phyloP scores from a whole-genome alignment of 192 early-diverging fungal genomes.

The Coemansia nantahalensis region DNA sequence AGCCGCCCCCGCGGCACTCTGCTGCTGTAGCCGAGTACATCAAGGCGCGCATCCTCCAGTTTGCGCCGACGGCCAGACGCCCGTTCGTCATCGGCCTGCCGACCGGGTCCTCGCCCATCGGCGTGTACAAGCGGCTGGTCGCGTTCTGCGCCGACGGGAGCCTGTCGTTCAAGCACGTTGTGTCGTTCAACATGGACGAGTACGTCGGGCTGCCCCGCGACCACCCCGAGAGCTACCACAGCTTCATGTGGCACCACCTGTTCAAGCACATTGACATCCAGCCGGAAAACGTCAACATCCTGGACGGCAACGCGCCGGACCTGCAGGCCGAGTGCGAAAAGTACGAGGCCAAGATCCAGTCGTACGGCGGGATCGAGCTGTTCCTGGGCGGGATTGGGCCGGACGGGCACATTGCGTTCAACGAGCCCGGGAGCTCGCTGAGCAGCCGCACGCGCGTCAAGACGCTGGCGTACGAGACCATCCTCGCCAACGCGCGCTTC shows the following conservation, averaged over 20 bases:
- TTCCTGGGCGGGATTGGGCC: conserved; percentile 89
- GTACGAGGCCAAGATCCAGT: conserved; percentile 78
- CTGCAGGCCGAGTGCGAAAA: conserved; percentile 75
- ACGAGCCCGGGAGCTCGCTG: conserved; percentile 84
- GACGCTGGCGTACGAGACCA: conserved; percentile 86
- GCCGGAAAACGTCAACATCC: conserved; percentile 80
- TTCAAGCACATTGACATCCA: conserved; percentile 86
- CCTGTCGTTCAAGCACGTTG: conserved; percentile 75
- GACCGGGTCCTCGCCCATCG: conserved; percentile 82
- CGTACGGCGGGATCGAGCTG: conserved; percentile 81
- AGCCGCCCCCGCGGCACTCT: neutral
- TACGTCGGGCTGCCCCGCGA: conserved; percentile 80
- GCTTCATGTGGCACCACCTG: conserved; percentile 89
- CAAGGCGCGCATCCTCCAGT: conserved; percentile 74
- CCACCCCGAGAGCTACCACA: conserved; percentile 86
- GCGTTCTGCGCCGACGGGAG: conserved; percentile 63
- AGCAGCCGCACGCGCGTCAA: conserved; percentile 80
- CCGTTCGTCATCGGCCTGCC: conserved; percentile 87
- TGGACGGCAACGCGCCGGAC: conserved; percentile 81
- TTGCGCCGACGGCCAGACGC: conserved; percentile 65
- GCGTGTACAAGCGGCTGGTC: conserved; percentile 77
- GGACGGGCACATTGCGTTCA: conserved; percentile 91
- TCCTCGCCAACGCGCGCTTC: conserved; percentile 82
- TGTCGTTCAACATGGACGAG: conserved; percentile 94
- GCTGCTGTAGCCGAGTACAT: conserved; percentile 70